phyloP scores from a whole-genome alignment of 2,329 filamentous ascomycete genomes.

The Trichoderma cornu-damae region DNA sequence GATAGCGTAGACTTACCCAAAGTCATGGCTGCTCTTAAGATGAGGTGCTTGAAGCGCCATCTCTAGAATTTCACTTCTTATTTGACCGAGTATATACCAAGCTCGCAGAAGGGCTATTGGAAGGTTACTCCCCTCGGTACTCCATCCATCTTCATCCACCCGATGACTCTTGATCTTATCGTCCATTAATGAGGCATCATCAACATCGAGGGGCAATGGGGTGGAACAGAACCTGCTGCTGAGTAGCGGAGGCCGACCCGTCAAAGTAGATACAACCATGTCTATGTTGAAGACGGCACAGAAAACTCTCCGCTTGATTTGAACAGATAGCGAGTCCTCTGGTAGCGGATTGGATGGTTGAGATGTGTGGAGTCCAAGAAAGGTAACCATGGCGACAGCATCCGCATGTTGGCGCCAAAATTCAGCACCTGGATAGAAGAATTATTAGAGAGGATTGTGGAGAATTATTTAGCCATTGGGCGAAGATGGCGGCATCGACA shows the following conservation, averaged over 20 bases:
- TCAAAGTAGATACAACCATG: conserved; percentile 13
- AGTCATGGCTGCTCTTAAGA: not conserved
- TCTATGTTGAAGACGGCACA: conserved; percentile 13
- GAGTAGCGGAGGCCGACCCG: conserved; percentile 15
- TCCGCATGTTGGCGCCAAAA: conserved; percentile 16
- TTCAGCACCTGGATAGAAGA: not conserved
- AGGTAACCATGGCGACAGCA: conserved; percentile 10
- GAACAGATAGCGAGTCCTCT: conserved; percentile 9
- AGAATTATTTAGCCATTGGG: not conserved
- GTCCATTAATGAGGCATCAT: conserved; percentile 6
- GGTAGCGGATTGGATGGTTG: not conserved
- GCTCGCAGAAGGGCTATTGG: conserved; percentile 12
- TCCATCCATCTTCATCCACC: conserved; percentile 17
- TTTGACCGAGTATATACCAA: not conserved
- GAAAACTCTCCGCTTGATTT: conserved; percentile 14
- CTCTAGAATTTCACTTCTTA: conserved; percentile 15
- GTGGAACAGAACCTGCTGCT: conserved; percentile 10
- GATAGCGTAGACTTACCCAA: not conserved
- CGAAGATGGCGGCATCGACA: not conserved
- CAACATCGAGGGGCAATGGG: conserved; percentile 13
- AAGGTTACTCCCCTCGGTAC: conserved; percentile 1
- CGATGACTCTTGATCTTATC: not conserved
- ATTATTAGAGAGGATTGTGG: not conserved
- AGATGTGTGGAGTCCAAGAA: conserved; percentile 18
- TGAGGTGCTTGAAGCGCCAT: conserved; percentile 14